Evolutionary conservation across 192 early-diverging fungal species (phyloP).

Genomic region (Chytriomyces sp.): DNA sequence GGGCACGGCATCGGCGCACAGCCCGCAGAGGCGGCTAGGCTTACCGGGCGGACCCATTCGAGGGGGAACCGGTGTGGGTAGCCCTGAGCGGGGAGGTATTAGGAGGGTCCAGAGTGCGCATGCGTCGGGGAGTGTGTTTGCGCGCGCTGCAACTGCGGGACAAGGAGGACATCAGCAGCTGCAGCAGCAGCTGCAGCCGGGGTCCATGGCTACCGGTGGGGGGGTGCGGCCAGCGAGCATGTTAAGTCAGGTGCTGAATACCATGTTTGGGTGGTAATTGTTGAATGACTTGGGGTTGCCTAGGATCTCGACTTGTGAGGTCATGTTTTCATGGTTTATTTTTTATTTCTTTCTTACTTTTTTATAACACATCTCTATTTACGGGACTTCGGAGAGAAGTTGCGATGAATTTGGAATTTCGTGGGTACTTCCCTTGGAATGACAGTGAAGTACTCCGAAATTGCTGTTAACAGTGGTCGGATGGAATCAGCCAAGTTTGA

Average conservation of each 20-base stretch:
- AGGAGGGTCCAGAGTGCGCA: neutral
- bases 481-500: too few relatives aligned
- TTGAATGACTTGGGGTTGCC: neutral
- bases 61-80: too few relatives aligned
- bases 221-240: constrained; percentile 14
- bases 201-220: too few relatives aligned
- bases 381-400: too few relatives aligned
- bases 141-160: neutral
- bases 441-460: too few relatives aligned
- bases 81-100: too few relatives aligned
- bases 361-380: neutral
- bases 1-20: too few relatives aligned
- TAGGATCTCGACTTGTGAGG: neutral
- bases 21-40: too few relatives aligned
- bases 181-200: neutral
- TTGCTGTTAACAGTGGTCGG: too few relatives aligned
- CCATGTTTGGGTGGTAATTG: constrained; percentile 19
- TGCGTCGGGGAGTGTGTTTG: constrained; percentile 14
- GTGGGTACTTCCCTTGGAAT: too few relatives aligned
- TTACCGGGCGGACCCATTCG: too few relatives aligned
- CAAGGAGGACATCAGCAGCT: neutral
- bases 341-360: neutral
- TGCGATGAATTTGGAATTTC: too few relatives aligned
- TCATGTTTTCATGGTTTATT: neutral
- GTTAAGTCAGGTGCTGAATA: constrained; percentile 19